These are phyloP conservation scores for Rhizomucor pusillus DNA, from an alignment of 371 early-diverging fungal species.

Conservation along the genomic window DNA sequence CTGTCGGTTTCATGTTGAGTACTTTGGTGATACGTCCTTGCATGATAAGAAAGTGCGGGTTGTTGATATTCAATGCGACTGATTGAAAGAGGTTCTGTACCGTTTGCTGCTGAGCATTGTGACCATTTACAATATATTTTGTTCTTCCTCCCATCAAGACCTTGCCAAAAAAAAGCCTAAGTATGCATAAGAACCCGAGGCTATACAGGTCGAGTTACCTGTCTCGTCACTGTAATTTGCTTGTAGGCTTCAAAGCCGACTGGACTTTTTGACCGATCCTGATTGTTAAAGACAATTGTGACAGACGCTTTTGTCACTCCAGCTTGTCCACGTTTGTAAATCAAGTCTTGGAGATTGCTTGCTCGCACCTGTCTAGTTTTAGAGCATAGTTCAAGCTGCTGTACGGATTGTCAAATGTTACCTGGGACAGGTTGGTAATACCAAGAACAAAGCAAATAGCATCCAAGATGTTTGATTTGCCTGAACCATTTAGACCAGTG, in stretches of 20 bases:
- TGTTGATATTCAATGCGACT: constrained; percentile 97
- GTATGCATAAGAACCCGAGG: neutral
- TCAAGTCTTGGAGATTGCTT: constrained; percentile 90
- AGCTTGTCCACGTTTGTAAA: constrained; percentile 98
- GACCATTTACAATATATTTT: constrained; percentile 96
- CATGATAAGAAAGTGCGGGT: constrained; percentile 98
- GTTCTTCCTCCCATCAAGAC: constrained; percentile 91
- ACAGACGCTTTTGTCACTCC: constrained; percentile 97
- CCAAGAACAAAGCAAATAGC: constrained; percentile 99
- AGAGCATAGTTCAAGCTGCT: neutral
- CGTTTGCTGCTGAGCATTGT: constrained; percentile 86
- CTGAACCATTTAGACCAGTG: constrained; percentile 99
- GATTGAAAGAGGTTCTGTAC: constrained; percentile 94
- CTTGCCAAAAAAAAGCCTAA: constrained; percentile 23
- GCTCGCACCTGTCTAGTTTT: constrained; percentile 79
- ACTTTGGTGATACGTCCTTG: constrained; percentile 99
- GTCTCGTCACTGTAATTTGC: constrained; percentile 92
- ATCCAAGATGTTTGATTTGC: constrained; percentile 99
- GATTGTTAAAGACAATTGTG: constrained; percentile 95
- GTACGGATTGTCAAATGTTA: constrained; percentile 24
- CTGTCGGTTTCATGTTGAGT: constrained; percentile 98
- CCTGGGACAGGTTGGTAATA: constrained; percentile 85
- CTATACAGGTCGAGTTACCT: constrained; percentile 53
- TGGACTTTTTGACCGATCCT: constrained; percentile 82
- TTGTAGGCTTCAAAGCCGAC: constrained; percentile 87